Evolutionary conservation across 2,329 filamentous ascomycete genomes (phyloP), one percentile per base, ranked within the genome.

Genomic region (Aspergillus tanneri): DNA sequence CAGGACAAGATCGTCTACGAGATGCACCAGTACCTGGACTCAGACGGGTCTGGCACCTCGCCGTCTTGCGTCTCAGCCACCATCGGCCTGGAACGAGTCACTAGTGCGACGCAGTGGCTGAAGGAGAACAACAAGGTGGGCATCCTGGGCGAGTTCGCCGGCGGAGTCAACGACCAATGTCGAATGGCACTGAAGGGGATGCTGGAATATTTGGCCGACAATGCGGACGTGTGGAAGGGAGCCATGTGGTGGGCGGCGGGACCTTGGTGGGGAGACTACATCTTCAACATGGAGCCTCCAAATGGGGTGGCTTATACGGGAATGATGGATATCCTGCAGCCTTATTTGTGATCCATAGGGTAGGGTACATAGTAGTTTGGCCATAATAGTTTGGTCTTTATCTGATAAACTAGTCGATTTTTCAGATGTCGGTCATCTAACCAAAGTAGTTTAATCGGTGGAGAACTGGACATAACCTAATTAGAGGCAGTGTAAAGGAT

Each of bases 21-120:
- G 58, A 82, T 83, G 79, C 80, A 83, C 61, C 80, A 82, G 66
- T 83, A 82, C 56, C 78, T 82, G 19, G 80, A 83, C 65, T 68
- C 65, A 0, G 79, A 82, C 50, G 75, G 77, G 44, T 78, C 74
- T 2, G 80, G 80, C 7, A 81, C 78, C 0, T 69, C 67, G 2
- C 67, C 65, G 2, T 66, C 67, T 18, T 82, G 80, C 57, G 78
- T 81, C 10, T 72, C 62, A 46, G 53, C 62, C 5, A 82, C 78
- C n/a, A 79, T 82, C 51, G 77, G 79, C 44, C 61, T 65, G 19
- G 75, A 81, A 53, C 70, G 79, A 3, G 66, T 83, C n/a, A 54
- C 66, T 19, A 71, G 63, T 9, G 79, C 79, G 0, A 82, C 79
- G 0, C 55, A 71, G 37, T 82, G 79, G 79, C 67, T 82, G 41